A percentile compares a stretch with the other conserved stretches of the same genome.
Conservation (phyloP, 2,329 filamentous ascomycete species). For the Cephalotrichum gorgonifer region DNA sequence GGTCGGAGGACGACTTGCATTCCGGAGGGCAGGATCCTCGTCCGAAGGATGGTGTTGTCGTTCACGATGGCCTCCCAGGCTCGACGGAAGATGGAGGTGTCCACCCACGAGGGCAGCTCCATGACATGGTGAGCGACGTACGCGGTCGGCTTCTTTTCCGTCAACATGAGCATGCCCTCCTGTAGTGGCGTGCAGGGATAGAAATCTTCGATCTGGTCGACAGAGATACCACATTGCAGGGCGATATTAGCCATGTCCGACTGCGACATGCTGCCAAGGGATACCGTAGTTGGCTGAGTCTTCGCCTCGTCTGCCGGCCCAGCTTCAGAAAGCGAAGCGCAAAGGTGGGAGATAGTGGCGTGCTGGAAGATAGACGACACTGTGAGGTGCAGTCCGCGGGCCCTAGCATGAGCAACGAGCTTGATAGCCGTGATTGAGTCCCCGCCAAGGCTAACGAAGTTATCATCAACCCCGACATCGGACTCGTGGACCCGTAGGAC, state of each 20-base stretch:
- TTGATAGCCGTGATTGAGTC: conserved; percentile 52
- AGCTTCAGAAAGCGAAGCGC: too few species aligned
- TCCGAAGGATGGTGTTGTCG: conserved; percentile 12
- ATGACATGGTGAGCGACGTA: conserved; percentile 12
- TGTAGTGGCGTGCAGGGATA: conserved; percentile 14
- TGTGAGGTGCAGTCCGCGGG: too few species aligned
- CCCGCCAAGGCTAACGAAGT: conserved; percentile 51
- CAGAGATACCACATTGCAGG: conserved; percentile 7
- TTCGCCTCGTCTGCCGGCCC: too few species aligned
- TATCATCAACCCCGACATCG: conserved; percentile 42
- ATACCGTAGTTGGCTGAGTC: conserved; percentile 4
- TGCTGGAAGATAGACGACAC: too few species aligned
- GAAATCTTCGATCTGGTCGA: conserved; percentile 9
- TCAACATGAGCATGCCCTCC: conserved; percentile 11
- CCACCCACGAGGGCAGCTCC: conserved; percentile 6
- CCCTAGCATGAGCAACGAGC: too few species aligned
- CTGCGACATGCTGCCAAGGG: conserved; percentile 1
- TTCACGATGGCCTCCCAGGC: conserved; percentile 13
- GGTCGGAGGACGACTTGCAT: conserved; percentile 30
- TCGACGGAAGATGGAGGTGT: conserved; percentile 7
- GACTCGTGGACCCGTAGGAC: conserved; percentile 32
- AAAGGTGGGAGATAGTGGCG: too few species aligned
- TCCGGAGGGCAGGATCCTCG: conserved; percentile 12
- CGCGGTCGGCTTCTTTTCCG: conserved; percentile 7
- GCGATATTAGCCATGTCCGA: conserved; percentile 22